These are phyloP conservation scores for Tuber indicum DNA, from an alignment of 495 filamentous ascomycete genomes.

Conservation along the genomic window DNA sequence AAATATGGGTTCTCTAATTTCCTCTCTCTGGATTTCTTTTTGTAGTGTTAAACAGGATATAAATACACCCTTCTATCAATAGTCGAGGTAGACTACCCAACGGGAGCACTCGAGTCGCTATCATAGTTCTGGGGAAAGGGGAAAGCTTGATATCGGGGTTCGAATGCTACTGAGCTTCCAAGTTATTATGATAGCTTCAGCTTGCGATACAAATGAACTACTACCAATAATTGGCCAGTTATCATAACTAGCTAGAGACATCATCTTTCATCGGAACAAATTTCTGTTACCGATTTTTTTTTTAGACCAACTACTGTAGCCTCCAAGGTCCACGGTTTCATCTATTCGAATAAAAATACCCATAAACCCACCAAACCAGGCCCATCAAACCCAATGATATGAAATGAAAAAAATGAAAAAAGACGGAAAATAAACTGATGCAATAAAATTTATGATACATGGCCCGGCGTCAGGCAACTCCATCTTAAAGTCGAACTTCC, in stretches of 20 bases:
- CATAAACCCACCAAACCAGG: background rate
- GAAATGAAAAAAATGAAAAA: background rate
- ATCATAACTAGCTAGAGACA: background rate
- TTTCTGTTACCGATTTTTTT: background rate
- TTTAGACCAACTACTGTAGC: background rate
- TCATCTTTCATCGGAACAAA: background rate
- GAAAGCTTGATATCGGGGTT: background rate
- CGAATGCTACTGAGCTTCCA: background rate
- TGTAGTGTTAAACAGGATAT: constrained; percentile 1
- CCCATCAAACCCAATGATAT: background rate
- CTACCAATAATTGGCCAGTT: background rate
- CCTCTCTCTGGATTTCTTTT: background rate
- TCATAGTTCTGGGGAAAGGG: background rate
- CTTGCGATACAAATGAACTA: background rate
- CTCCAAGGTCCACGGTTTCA: background rate
- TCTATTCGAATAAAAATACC: background rate
- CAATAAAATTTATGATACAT: constrained; percentile 16
- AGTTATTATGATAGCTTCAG: background rate
- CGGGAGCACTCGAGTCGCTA: background rate
- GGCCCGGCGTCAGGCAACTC: background rate
- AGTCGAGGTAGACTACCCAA: background rate
- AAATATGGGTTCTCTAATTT: constrained; percentile 29
- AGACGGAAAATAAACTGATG: constrained; percentile 6
- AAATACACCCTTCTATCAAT: background rate
- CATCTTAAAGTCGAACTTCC: constrained; percentile 49